phyloP scores from a whole-genome alignment of 2,329 filamentous ascomycete genomes.

The Ascochyta fabae region DNA sequence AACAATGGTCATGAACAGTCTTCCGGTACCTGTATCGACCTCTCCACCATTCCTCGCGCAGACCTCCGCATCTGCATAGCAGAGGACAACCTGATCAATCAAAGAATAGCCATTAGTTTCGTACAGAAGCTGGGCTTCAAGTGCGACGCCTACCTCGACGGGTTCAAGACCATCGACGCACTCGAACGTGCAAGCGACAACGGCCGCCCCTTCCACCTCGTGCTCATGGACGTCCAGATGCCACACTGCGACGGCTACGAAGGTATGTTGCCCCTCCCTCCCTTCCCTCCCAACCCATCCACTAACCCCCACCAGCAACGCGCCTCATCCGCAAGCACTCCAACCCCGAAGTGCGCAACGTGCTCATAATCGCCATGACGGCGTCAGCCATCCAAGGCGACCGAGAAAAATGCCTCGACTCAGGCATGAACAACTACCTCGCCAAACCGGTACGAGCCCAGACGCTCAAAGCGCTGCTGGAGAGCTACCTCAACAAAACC shows the following conservation, averaged over 20 bases:
- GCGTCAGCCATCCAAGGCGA: constrained; percentile 94
- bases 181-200: constrained; percentile 74
- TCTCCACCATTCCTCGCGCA: constrained; percentile 76
- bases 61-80: constrained; percentile 89
- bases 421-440: constrained; percentile 97
- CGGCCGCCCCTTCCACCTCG: constrained; percentile 81
- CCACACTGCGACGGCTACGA: constrained; percentile 91
- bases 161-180: constrained; percentile 84
- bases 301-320: constrained; percentile 63
- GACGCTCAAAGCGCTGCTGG: constrained; percentile 82
- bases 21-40: constrained; percentile 46
- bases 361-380: constrained; percentile 97
- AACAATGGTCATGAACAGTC: constrained; percentile 53
- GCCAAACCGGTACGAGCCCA: constrained; percentile 93
- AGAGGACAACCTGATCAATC: constrained; percentile 94
- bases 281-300: neutral
- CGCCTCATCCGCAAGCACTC: constrained; percentile 79
- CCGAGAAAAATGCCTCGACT: constrained; percentile 91
- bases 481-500: constrained; percentile 66
- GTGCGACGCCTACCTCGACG: constrained; percentile 89
- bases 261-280: constrained; percentile 26
- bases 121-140: constrained; percentile 84
- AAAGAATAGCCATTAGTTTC: constrained; percentile 91
- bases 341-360: constrained; percentile 76
- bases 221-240: constrained; percentile 98